phyloP scores from a whole-genome alignment of 371 early-diverging fungal species.

The Mortierella sp. region DNA sequence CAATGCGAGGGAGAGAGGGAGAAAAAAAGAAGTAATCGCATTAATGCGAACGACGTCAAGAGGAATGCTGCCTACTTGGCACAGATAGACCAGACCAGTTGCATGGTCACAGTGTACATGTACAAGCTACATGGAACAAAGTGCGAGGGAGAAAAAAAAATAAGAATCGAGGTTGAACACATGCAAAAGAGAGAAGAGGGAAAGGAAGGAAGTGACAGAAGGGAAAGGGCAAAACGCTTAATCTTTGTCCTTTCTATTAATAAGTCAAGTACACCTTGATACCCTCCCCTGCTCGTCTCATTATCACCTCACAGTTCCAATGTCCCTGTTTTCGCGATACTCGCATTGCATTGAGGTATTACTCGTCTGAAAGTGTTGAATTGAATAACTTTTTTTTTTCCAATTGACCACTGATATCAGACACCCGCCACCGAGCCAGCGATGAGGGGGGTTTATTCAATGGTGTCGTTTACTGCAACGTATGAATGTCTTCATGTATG shows the following conservation, averaged over 20 bases:
- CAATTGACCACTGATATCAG: neutral
- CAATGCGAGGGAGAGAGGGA: neutral
- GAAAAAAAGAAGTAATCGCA: neutral
- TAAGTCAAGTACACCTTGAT: too few species aligned
- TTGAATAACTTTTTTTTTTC: too few species aligned
- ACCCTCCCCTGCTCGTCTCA: too few species aligned
- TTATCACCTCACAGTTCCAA: too few species aligned
- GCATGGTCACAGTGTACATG: too few species aligned
- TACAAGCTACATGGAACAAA: neutral
- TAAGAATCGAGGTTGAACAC: too few species aligned
- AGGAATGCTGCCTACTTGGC: neutral
- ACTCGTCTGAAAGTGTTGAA: too few species aligned
- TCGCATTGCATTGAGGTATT: too few species aligned
- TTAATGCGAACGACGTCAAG: constrained; percentile 3
- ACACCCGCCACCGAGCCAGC: neutral
- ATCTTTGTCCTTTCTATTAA: too few species aligned
- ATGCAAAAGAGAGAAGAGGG: neutral
- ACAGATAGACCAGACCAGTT: too few species aligned
- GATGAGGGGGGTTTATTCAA: neutral
- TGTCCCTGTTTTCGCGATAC: too few species aligned
- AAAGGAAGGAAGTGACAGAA: neutral
- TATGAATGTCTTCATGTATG: neutral
- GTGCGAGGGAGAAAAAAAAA: neutral
- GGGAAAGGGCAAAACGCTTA: neutral
- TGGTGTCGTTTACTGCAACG: neutral